Evolutionary conservation across 176 grass and related monocot genomes (phyloP), one percentile per base, ranked within the genome.

Genomic region (Ananas comosus): DNA sequence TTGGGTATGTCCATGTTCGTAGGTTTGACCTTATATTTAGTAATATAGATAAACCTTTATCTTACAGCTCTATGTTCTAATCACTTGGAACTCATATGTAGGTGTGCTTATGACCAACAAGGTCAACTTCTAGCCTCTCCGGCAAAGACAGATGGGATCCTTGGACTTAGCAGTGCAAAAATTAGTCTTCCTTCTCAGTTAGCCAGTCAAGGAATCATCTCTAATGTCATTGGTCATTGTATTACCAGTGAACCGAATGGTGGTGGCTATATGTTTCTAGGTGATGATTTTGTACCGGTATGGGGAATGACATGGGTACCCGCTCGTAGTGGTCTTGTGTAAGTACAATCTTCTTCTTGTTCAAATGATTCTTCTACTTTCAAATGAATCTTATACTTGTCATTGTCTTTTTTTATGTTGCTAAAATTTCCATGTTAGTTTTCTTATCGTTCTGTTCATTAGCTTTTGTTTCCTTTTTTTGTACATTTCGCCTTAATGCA

Each of bases 91-190:
- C n/a, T 52, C 27, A 27, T 57, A 74, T 78, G n/a, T 51, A 99
- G 94, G 74, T 99, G 94, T 80, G 90, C 80, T 25, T 86, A 99
- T 72, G 84, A 93, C 53, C 94, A 99, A n/a, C 85, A 79, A 88
- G 94, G 90, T 52, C 77, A 80, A 65, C 80, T 93, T 70, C 24
- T 85, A 33, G 63, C 71, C 12, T 80, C 85, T 19, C 80, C 85
- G 11, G 80, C 87, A 65, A 80, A 80, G 53, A 84, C 78, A 48
- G 94, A 99, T 58, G 94, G 94, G 48, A 70, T 88, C 51, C 81
- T 99, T 28, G 94, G 94, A 51, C 82, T 99, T 21, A 84, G 82
- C 61, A 85, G 74, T 17, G 65, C 76, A 28, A 82, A 51, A 68
- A 70, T 99, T 28, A 86, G 94, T 65, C 82, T 99, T 56, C 81